Evolutionary conservation across 2,329 filamentous ascomycete species (phyloP).

Genomic region (Colletotrichum graminicola): DNA sequence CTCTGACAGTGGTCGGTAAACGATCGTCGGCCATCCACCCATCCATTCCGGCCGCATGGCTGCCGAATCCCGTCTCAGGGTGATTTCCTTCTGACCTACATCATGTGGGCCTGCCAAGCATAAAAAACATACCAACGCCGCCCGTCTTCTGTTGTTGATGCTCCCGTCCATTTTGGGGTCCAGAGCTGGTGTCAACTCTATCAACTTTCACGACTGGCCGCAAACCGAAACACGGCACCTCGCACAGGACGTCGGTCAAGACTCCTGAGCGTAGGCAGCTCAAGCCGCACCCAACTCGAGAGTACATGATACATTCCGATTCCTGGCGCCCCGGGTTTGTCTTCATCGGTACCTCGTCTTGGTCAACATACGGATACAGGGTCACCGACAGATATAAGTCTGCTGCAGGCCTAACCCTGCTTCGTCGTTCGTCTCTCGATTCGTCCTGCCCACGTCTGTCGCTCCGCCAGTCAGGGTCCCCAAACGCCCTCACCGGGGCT

Average conservation of each 20-base stretch:
- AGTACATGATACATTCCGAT: background rate
- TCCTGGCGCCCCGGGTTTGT: constrained; percentile 22
- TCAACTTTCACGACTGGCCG: background rate
- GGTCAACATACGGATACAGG: background rate
- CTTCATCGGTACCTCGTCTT: constrained; percentile 13
- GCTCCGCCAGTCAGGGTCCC: constrained; percentile 1
- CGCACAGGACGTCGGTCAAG: background rate
- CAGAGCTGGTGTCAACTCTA: too few relatives aligned
- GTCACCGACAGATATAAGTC: constrained; percentile 8
- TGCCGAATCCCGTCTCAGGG: constrained; percentile 21
- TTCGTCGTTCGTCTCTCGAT: constrained; percentile 13
- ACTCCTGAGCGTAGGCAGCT: background rate
- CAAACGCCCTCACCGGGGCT: background rate
- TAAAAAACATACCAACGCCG: constrained; percentile 15
- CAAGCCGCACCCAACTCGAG: background rate
- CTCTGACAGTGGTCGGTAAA: too few relatives aligned
- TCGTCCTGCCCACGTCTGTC: constrained; percentile 18
- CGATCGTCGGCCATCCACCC: constrained; percentile 8
- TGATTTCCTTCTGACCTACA: constrained; percentile 30
- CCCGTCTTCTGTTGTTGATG: constrained; percentile 20
- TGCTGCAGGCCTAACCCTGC: constrained; percentile 25
- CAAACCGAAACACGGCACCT: constrained; percentile 18
- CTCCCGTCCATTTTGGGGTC: background rate
- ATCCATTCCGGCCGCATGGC: constrained; percentile 18
- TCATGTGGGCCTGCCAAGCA: constrained; percentile 37